Evolutionary conservation across 371 early-diverging fungal genomes (phyloP).

Genomic region (Rhizopus sp.): DNA sequence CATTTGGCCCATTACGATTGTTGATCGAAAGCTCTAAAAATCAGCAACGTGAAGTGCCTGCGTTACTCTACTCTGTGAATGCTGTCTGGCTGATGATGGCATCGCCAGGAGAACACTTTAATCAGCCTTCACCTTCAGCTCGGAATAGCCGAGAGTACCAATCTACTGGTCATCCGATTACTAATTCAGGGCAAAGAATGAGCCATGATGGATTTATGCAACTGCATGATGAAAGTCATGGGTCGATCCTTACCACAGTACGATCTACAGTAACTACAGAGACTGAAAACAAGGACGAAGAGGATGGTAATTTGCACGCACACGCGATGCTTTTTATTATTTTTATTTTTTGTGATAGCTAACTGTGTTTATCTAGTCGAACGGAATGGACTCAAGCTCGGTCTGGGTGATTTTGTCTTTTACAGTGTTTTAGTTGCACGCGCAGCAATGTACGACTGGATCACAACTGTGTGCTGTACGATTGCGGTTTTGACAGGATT

Average conservation of each 20-base stretch:
- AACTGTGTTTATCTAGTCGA: constrained; percentile 40
- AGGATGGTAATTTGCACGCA: constrained; percentile 31
- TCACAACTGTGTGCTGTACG: constrained; percentile 79
- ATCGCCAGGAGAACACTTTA: constrained; percentile 33
- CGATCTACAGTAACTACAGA: background rate
- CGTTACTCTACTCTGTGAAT: constrained; percentile 75
- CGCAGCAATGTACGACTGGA: constrained; percentile 87
- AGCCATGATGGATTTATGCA: constrained; percentile 33
- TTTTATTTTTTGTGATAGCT: background rate
- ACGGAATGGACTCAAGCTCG: constrained; percentile 75
- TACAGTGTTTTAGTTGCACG: constrained; percentile 83
- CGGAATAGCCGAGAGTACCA: background rate
- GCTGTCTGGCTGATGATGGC: constrained; percentile 84
- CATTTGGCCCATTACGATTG: constrained; percentile 88
- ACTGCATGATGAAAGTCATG: constrained; percentile 26
- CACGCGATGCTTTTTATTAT: background rate
- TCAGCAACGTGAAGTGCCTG: constrained; percentile 80
- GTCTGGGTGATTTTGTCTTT: constrained; percentile 91
- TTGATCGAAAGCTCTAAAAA: constrained; percentile 75
- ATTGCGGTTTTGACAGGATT: constrained; percentile 84
- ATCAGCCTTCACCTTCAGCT: background rate
- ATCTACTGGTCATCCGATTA: background rate
- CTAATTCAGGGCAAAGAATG: constrained; percentile 7
- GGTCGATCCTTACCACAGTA: background rate
- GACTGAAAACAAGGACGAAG: constrained; percentile 48